These are phyloP conservation scores for Ganoderma boninense DNA, from an alignment of 1,284 basidiomycete species.

Conservation along the genomic window DNA sequence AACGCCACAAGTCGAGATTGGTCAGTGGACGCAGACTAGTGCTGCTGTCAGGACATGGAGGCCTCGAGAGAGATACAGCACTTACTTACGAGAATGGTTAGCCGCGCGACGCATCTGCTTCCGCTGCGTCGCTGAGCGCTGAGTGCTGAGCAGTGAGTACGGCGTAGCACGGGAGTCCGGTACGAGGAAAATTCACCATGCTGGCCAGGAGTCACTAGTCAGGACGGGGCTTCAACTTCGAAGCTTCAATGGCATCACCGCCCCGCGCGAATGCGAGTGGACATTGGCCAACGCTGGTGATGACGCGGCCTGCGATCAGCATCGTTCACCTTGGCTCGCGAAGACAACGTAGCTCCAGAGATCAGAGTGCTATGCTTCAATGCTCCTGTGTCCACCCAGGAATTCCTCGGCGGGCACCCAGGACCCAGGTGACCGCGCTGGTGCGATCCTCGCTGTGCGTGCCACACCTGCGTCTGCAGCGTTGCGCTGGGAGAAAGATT, in stretches of 20 bases:
- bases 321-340: not conserved
- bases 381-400: not conserved
- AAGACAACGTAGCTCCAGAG: not conserved
- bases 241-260: not conserved
- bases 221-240: no score
- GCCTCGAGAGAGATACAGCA: no score
- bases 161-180: not conserved
- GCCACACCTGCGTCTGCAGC: not conserved
- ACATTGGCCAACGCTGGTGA: not conserved
- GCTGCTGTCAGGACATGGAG: no score
- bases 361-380: not conserved
- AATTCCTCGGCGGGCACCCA: not conserved
- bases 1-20: not conserved
- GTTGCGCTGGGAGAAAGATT: not conserved
- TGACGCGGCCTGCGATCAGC: slow-evolving; percentile 3
- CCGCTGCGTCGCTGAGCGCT: not conserved
- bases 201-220: no score
- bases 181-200: not conserved
- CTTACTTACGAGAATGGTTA: not conserved
- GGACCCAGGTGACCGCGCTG: not conserved
- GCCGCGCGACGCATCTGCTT: not conserved
- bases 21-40: not conserved
- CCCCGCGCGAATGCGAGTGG: no score
- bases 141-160: no score
- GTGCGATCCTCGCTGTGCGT: not conserved